Evolutionary conservation across 208 protist species (phyloP).

Genomic region (Trypanosoma vivax): DNA sequence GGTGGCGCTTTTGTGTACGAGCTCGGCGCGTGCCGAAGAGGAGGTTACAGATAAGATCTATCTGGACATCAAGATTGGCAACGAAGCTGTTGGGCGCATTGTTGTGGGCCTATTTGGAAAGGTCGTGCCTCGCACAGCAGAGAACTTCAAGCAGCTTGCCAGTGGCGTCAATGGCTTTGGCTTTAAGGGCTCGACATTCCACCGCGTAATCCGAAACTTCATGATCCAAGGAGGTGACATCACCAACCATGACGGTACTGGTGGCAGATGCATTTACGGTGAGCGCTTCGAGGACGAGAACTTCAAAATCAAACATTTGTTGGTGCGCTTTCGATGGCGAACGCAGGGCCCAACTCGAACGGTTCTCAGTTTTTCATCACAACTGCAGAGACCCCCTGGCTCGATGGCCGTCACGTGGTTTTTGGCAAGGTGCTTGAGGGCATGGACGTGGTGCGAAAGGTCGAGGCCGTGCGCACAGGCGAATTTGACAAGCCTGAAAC

Average conservation of each 20-base stretch:
- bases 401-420: slow-evolving; percentile 94
- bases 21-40: slow-evolving; percentile 16
- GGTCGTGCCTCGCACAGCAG: slow-evolving; percentile 61
- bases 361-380: slow-evolving; percentile 91
- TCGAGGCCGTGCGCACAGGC: slow-evolving; percentile 39
- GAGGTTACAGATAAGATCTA: slow-evolving; percentile 80
- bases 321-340: slow-evolving; percentile 82
- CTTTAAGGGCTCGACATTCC: slow-evolving; percentile 85
- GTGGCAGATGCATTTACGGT: slow-evolving; percentile 92
- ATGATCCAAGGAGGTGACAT: slow-evolving; percentile 96
- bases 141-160: slow-evolving; percentile 82
- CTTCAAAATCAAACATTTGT: slow-evolving; percentile 88
- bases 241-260: slow-evolving; percentile 91
- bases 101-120: slow-evolving; percentile 84
- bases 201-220: slow-evolving; percentile 87
- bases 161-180: slow-evolving; percentile 85
- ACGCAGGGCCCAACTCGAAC: slow-evolving; percentile 84
- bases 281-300: slow-evolving; percentile 90
- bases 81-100: slow-evolving; percentile 57
- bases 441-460: slow-evolving; percentile 71
- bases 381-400: slow-evolving; percentile 60
- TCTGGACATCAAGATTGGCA: slow-evolving; percentile 78
- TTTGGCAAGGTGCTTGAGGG: slow-evolving; percentile 93
- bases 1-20: slow-evolving; percentile 1
- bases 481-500: slow-evolving; percentile 17